A percentile compares a stretch with the other conserved stretches of the same genome.
Evolutionary conservation across 192 early-diverging fungal genomes (phyloP).

Genomic region (Umbelopsis isabellina): DNA sequence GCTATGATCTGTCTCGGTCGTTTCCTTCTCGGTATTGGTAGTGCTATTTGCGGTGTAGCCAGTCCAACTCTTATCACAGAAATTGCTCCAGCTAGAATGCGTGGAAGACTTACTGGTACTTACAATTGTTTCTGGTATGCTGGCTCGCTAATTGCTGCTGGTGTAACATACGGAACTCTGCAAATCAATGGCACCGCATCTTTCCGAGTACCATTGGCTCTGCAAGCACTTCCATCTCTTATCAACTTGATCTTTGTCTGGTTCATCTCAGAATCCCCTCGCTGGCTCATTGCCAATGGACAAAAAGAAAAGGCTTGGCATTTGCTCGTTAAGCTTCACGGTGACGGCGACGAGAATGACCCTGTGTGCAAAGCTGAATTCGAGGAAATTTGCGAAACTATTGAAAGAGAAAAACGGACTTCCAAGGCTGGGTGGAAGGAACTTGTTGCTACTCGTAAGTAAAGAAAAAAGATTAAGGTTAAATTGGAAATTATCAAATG

Average conservation of each 20-base stretch:
- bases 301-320: slow-evolving; percentile 53
- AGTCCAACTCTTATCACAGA: slow-evolving; percentile 68
- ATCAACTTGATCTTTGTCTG: slow-evolving; percentile 55
- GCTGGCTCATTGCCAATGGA: slow-evolving; percentile 59
- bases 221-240: slow-evolving; percentile 54
- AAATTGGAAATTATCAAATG: too few species aligned
- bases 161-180: slow-evolving; percentile 55
- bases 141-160: slow-evolving; percentile 52
- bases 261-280: slow-evolving; percentile 70
- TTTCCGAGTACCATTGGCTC: slow-evolving; percentile 57
- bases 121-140: slow-evolving; percentile 51
- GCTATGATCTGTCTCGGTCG: slow-evolving; percentile 71
- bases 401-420: slow-evolving; percentile 58
- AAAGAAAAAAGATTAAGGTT: background rate
- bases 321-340: slow-evolving; percentile 57
- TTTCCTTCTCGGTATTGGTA: slow-evolving; percentile 73
- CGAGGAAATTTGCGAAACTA: slow-evolving; percentile 65
- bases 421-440: slow-evolving; percentile 31
- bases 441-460: slow-evolving; percentile 12
- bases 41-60: slow-evolving; percentile 68
- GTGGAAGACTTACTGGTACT: slow-evolving; percentile 75
- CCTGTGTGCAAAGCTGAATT: slow-evolving; percentile 61
- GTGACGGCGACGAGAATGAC: slow-evolving; percentile 48
- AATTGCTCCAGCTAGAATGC: slow-evolving; percentile 72
- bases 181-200: slow-evolving; percentile 42